Evolutionary conservation across 1,284 basidiomycete species (phyloP).

Genomic region (Tremellales sp.): DNA sequence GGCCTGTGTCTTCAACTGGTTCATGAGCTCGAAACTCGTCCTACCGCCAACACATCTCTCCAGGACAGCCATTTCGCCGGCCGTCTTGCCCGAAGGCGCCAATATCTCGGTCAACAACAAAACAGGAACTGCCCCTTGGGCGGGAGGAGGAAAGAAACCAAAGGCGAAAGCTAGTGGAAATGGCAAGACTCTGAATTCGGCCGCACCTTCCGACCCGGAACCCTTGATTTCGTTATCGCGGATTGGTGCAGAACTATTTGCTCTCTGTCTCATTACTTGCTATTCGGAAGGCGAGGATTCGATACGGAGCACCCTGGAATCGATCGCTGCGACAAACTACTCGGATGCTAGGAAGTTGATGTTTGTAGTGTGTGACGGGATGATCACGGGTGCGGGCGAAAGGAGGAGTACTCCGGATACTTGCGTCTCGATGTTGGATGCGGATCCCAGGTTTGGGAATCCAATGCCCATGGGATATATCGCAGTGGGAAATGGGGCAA

Average conservation of each 20-base stretch:
- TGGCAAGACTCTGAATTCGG: conserved; percentile 17
- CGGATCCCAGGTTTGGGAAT: conserved; percentile 92
- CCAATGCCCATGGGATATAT: conserved; percentile 92
- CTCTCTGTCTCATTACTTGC: conserved; percentile 92
- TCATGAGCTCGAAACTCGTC: conserved; percentile 74
- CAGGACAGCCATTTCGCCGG: conserved; percentile 77
- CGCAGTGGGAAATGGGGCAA: conserved; percentile 83
- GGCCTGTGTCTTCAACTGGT: conserved; percentile 97
- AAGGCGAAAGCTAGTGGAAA: conserved; percentile 50
- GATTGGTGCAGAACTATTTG: conserved; percentile 90
- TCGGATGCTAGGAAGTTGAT: conserved; percentile 87
- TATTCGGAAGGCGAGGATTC: conserved; percentile 97
- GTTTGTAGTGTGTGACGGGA: conserved; percentile 95
- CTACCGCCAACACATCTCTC: conserved; percentile 67
- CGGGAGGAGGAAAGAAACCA: conserved; percentile 34
- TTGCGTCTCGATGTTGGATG: conserved; percentile 86
- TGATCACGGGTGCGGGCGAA: conserved; percentile 97
- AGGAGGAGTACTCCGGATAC: conserved; percentile 93
- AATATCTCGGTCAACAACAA: conserved; percentile 83
- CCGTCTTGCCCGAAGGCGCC: conserved; percentile 91
- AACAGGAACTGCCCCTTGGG: conserved; percentile 91
- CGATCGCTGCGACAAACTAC: conserved; percentile 84
- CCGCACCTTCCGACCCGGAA: conserved; percentile 51
- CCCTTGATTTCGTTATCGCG: conserved; percentile 58
- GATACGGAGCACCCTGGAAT: conserved; percentile 84